Evolutionary conservation across 2,329 filamentous ascomycete genomes (phyloP), one percentile per base, ranked within the genome.

Genomic region (Acarospora socialis): DNA sequence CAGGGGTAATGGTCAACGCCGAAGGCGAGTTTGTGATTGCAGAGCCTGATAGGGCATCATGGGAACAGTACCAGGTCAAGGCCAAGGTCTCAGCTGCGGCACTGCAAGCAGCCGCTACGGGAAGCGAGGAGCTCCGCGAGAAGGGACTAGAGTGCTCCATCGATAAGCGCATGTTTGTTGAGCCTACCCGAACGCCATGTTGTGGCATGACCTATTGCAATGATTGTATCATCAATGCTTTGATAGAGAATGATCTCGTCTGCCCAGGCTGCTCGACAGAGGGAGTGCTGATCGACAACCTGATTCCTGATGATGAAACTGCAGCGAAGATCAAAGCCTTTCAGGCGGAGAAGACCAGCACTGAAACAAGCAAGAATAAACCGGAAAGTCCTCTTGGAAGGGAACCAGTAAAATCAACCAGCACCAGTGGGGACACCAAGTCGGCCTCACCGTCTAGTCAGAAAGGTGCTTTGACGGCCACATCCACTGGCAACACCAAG

Each of bases 161-260:
- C 68, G 90, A 95, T 74, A 92, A 92, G 63, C 86, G 82, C 60
- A 78, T 93, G 71, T 94, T 95, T 63, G 77, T 92, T 75, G 83
- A 94, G 57, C 87, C 90, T 70, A 90, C 92, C 70, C 92, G 93
- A 73, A 95, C 90, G 53, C 87, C 90, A 45, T 98, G 90, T 72
- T 98, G 90, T 68, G 73, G 81, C 63, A 92, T 81, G 71, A 94
- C 86, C 54, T 98, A 92, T 68, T 98, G 90, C 70, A 90, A 90
- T 73, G 84, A 94, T 57, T 98, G 90, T 78, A 94, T 98, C 62
- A 92, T 90, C 56, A 93, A 93, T 72, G 82, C 86, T 60, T 77
- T 98, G 60, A 87, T 94, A 61, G 86, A 95, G 66, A 90, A 80
- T 71, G 90, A 98, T 69, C 84, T 98, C 61, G 68, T 86, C 58